phyloP scores from a whole-genome alignment of 331 rosid genomes.

The Pyracantha coccinea region DNA sequence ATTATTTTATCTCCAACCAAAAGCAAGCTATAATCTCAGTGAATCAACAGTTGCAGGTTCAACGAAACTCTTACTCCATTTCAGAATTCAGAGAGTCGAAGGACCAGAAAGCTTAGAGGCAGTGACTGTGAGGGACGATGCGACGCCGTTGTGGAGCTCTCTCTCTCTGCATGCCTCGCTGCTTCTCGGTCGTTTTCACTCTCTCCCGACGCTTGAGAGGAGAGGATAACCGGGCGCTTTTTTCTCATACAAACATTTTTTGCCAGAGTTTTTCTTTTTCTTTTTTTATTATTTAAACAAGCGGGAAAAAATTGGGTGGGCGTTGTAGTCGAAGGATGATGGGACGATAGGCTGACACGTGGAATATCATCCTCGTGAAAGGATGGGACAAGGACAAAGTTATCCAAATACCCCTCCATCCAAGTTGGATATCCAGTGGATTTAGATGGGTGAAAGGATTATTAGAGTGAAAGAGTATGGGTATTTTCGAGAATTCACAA shows the following conservation, averaged over 20 bases:
- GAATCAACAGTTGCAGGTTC: neutral
- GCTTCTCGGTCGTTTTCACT: slow-evolving; percentile 1
- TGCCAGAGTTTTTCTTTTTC: neutral
- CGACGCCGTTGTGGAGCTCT: slow-evolving; percentile 20
- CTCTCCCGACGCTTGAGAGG: slow-evolving; percentile 23
- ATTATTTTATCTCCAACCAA: slow-evolving; percentile 11
- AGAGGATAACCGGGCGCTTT: slow-evolving; percentile 33
- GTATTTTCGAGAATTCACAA: neutral
- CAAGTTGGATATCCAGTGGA: neutral
- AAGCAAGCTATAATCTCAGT: neutral
- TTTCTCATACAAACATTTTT: slow-evolving; percentile 8
- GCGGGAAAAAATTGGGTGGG: slow-evolving; percentile 35
- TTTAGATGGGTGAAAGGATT: neutral
- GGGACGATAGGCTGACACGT: slow-evolving; percentile 53
- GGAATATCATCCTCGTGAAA: slow-evolving; percentile 18
- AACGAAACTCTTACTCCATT: slow-evolving; percentile 6
- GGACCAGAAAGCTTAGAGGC: neutral
- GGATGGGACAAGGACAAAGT: neutral
- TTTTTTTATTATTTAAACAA: slow-evolving; percentile 7
- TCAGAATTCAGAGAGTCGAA: slow-evolving; percentile 13
- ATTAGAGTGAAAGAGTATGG: neutral
- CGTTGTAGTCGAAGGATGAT: slow-evolving; percentile 34
- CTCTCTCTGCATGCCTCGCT: neutral
- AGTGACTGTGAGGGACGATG: neutral
- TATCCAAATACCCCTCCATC: slow-evolving; percentile 12